Percentiles rank a stretch among this genome's conserved stretches.
phyloP scores from a whole-genome alignment of 148 eudicot genomes.

The Rhododendron molle region DNA sequence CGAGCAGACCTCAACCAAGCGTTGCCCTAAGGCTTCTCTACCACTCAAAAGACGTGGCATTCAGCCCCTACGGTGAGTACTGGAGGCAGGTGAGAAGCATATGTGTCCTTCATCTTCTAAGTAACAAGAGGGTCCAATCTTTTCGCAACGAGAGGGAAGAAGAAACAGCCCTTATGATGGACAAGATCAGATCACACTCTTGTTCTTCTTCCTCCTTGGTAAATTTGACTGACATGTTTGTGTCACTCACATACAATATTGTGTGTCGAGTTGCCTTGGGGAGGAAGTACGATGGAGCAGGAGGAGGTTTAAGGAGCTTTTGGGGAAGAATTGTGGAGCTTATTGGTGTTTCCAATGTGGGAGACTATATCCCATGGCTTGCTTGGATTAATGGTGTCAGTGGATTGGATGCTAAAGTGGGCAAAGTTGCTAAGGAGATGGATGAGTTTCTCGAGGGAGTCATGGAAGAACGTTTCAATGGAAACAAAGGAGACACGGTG shows the following conservation, averaged over 20 bases:
- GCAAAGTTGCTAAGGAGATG: slow-evolving; percentile 34
- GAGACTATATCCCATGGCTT: slow-evolving; percentile 34
- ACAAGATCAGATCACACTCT: slow-evolving; percentile 20
- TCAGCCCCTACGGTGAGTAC: slow-evolving; percentile 43
- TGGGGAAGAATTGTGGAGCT: slow-evolving; percentile 16
- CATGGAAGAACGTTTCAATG: slow-evolving; percentile 31
- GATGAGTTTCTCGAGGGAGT: slow-evolving; percentile 26
- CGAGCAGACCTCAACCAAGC: background rate
- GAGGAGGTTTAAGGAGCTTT: slow-evolving; percentile 10
- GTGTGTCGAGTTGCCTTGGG: slow-evolving; percentile 36
- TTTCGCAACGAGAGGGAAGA: slow-evolving; percentile 39
- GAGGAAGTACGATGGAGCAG: slow-evolving; percentile 24
- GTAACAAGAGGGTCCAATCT: slow-evolving; percentile 40
- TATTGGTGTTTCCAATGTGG: slow-evolving; percentile 25
- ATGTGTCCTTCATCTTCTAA: slow-evolving; percentile 30
- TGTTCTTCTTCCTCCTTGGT: background rate
- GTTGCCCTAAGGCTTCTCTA: background rate
- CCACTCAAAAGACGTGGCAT: slow-evolving; percentile 18
- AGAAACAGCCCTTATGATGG: slow-evolving; percentile 35
- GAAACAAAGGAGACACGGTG: no score
- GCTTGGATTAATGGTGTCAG: slow-evolving; percentile 47
- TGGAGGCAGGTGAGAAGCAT: slow-evolving; percentile 48
- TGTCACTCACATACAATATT: slow-evolving; percentile 15
- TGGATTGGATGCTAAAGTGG: slow-evolving; percentile 48
- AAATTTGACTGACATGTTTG: slow-evolving; percentile 22